Conservation (phyloP, 306 rosid species). For the Mucuna pruriens region DNA sequence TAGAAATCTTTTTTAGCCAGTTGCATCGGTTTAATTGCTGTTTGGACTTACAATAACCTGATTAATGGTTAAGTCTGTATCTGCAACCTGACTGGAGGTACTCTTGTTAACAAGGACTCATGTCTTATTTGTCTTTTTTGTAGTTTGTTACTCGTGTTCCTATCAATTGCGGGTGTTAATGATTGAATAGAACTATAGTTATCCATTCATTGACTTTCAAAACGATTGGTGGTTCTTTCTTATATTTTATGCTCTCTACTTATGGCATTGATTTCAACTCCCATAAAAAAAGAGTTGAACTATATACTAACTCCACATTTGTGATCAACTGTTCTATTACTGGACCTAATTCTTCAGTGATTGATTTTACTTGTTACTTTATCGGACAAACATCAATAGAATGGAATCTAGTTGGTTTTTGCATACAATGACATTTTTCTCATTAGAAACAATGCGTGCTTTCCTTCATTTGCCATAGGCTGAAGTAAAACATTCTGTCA, state of each 20-base stretch:
- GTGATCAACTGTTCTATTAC: background rate
- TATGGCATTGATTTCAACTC: background rate
- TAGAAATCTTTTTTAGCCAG: background rate
- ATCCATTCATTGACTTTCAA: conserved; percentile 7
- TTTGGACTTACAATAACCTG: background rate
- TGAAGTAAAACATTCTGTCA: conserved; percentile 18
- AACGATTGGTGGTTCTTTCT: background rate
- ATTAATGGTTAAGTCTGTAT: background rate
- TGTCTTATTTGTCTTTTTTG: background rate
- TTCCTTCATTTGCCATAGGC: background rate
- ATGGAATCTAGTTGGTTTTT: background rate
- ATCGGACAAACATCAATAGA: background rate
- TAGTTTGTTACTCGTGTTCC: background rate
- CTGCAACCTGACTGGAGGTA: background rate
- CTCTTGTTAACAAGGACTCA: conserved; percentile 10
- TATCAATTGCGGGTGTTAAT: background rate
- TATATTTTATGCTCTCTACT: background rate
- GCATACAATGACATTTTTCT: background rate
- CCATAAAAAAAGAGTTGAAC: conserved; percentile 3
- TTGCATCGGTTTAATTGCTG: conserved; percentile 1
- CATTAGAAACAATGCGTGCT: background rate
- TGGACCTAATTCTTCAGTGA: no score
- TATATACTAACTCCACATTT: background rate
- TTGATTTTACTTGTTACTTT: background rate
- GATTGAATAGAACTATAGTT: background rate